A percentile compares a stretch with the other conserved stretches of the same genome.
Conservation (phyloP, 805 yeast genomes). For the Candida takata region DNA sequence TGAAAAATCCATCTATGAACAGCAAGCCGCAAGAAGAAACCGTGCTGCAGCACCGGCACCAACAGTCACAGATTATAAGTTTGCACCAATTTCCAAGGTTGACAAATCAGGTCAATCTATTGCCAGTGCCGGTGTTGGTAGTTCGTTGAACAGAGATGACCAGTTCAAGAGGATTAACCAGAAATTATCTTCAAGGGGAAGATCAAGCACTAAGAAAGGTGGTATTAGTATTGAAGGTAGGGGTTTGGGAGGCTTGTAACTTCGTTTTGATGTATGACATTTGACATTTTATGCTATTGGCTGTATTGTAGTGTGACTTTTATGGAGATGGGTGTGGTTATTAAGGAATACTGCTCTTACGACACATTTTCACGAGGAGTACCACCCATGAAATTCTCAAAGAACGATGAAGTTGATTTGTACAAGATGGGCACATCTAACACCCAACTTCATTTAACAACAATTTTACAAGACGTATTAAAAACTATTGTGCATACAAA, state of each 20-base stretch:
- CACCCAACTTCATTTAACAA: no score
- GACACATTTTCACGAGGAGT: no score
- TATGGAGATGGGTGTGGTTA: no score
- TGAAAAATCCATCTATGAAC: slow-evolving; percentile 68
- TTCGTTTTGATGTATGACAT: no score
- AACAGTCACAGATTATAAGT: slow-evolving; percentile 78
- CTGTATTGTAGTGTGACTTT: no score
- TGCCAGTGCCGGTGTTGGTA: slow-evolving; percentile 41
- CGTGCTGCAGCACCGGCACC: slow-evolving; percentile 96
- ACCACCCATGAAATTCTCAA: no score
- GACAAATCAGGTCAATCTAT: slow-evolving; percentile 30
- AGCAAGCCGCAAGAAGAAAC: slow-evolving; percentile 83
- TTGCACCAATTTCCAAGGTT: slow-evolving; percentile 76
- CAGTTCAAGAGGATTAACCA: slow-evolving; percentile 70
- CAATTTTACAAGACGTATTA: no score
- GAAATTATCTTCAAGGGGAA: slow-evolving; percentile 26
- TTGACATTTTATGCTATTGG: no score
- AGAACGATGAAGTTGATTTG: no score
- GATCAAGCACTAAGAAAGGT: slow-evolving; percentile 38
- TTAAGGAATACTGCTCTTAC: no score
- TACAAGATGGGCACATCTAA: no score
- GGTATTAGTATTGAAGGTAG: slow-evolving; percentile 67
- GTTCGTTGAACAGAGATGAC: slow-evolving; percentile 57
- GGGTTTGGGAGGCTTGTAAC: slow-evolving; percentile 3
- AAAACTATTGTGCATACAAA: slow-evolving; percentile 23